Evolutionary conservation across 1,284 basidiomycete species (phyloP).

Genomic region (Ceraceosorus bombacis): DNA sequence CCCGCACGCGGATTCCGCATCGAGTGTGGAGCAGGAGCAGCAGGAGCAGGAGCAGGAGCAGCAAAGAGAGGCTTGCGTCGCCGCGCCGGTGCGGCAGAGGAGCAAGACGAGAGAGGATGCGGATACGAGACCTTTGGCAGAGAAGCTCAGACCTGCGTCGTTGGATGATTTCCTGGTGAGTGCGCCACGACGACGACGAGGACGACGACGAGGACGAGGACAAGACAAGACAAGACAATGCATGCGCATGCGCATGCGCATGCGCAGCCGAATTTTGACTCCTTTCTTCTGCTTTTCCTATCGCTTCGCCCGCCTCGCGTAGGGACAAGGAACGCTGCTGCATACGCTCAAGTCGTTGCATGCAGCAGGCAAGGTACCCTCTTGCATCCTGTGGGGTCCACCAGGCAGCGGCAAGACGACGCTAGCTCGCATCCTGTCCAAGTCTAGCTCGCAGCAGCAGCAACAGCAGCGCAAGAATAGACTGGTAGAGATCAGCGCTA

Average conservation of each 20-base stretch:
- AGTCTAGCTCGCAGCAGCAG: conserved; percentile 61
- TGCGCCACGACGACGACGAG: too few relatives aligned
- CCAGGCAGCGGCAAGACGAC: conserved; percentile 64
- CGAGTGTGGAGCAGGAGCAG: not conserved
- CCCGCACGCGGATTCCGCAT: not conserved
- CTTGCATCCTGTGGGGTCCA: conserved; percentile 45
- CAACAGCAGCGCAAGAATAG: conserved; percentile 57
- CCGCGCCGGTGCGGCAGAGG: too few relatives aligned
- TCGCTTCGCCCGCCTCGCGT: not conserved
- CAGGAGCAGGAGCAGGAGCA: too few relatives aligned
- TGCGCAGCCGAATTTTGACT: too few relatives aligned
- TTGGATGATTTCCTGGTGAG: conserved; percentile 33
- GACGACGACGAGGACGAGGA: too few relatives aligned
- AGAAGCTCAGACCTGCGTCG: conserved; percentile 37
- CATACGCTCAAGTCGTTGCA: conserved; percentile 37
- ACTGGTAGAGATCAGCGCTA: conserved; percentile 47
- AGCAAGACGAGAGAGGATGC: not conserved
- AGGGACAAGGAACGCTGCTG: conserved; percentile 23
- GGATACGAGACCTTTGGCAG: conserved; percentile 29
- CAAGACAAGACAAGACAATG: too few relatives aligned
- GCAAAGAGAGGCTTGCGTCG: too few relatives aligned
- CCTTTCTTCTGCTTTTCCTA: not conserved
- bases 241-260: too few relatives aligned
- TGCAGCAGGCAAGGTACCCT: conserved; percentile 31
- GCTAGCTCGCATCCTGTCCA: conserved; percentile 64